Base-by-base conservation (phyloP, 148 eudicot genomes). In the Agrostemma githago region DNA sequence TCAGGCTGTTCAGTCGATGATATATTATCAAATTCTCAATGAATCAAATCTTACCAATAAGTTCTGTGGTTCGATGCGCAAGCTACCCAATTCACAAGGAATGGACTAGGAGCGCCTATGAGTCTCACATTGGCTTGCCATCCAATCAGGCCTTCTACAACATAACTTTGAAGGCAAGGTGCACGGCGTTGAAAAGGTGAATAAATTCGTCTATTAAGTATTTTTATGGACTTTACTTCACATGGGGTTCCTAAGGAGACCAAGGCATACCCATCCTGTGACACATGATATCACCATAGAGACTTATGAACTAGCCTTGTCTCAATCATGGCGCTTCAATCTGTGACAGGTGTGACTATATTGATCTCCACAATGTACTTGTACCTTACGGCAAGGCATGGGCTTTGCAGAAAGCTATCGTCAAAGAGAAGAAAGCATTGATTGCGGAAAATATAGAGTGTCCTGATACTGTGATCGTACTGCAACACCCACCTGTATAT, bases 401-500 rank as follows among this genome's bases (percentile, higher is more conserved):
- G 98, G 86, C 85, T 62, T 86, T 89, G 92, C 98, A 95, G 17
- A 95, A 92, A 75, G 81, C 89, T 40, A 83, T 92, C 60, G 88
- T 92, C 44, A 71, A 81, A 70, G 85, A 88, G 84, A 90, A 83
- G 72, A 92, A 85, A 75, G 72, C 74, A 62, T 74, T 88, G 85
- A 82, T 82, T 72, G 87, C 80, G 57, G 44, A 73, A 63, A 77
- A 92, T 72, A 80, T 82, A 73, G 96, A 88, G 64, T 84, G 74
- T 67, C 79, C 79, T 12, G 96, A 95, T 76, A 78, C 92, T 4
- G 68, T 95, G 51, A 87, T 95, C 62, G 78, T 92, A 61, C 75
- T 95, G 40, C 99, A 95, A 77, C 99, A 95, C 80, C 86, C 74
- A 70, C 90, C 97, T 59, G 99, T 95, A 44, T 92, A 92, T 78